Percentiles rank a stretch among this genome's conserved stretches.
Conservation (phyloP, 179 eudicot species). For the Camellia oleifera region DNA sequence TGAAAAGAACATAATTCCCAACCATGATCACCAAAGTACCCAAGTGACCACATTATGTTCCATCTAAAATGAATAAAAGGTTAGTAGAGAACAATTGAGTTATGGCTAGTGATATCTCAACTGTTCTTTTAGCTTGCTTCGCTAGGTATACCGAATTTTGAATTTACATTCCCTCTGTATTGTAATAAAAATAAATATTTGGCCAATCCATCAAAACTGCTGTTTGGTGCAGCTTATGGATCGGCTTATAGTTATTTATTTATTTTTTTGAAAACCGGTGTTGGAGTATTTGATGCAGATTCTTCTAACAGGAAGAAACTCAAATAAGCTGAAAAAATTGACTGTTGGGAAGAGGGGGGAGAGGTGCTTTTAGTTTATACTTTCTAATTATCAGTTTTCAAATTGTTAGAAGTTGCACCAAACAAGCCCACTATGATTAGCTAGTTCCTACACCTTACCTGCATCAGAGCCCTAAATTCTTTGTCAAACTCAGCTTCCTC, state of each 20-base stretch:
- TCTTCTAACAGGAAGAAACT: too few species aligned
- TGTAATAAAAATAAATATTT: not conserved
- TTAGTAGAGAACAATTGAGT: not conserved
- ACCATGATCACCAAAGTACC: not conserved
- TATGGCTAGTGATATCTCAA: not conserved
- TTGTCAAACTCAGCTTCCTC: conserved; percentile 94
- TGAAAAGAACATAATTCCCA: not conserved
- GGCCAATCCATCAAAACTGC: not conserved
- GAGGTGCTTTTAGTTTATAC: too few species aligned
- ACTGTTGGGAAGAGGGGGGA: too few species aligned
- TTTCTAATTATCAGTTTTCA: too few species aligned
- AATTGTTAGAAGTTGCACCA: too few species aligned
- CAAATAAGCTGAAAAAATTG: too few species aligned
- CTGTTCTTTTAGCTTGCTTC: not conserved
- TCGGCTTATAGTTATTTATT: too few species aligned
- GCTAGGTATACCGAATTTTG: not conserved
- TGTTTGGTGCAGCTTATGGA: too few species aligned
- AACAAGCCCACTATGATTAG: not conserved
- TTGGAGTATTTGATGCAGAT: too few species aligned
- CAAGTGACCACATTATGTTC: not conserved
- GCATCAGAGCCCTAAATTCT: conserved; percentile 91
- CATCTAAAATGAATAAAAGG: not conserved
- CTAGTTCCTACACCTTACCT: conserved; percentile 29
- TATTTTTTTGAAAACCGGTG: too few species aligned
- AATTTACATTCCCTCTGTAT: not conserved